phyloP scores from a whole-genome alignment of 78 protist genomes.

The Tieghemostelium lacteum region DNA sequence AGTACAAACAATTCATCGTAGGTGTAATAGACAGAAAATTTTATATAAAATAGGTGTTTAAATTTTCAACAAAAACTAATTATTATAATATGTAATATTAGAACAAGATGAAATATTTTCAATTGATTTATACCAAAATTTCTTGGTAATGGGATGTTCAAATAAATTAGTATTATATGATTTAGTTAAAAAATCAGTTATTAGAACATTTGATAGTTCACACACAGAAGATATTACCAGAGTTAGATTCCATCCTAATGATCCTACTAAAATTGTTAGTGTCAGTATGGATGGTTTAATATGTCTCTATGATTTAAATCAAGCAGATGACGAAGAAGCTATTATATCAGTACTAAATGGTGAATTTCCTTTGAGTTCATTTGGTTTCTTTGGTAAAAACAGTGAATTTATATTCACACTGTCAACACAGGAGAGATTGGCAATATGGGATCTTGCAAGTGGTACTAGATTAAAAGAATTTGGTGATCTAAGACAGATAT shows the following conservation, averaged over 20 bases:
- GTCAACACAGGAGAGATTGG: constrained; percentile 31
- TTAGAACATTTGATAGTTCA: constrained; percentile 7
- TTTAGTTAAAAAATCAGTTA: constrained; percentile 1
- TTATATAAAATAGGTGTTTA: not conserved
- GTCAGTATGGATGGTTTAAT: constrained; percentile 68
- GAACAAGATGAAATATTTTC: constrained; percentile 51
- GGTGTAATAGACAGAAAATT: not conserved
- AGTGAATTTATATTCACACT: constrained; percentile 11
- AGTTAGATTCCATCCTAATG: constrained; percentile 54
- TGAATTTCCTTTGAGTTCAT: constrained; percentile 16
- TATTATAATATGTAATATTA: not conserved
- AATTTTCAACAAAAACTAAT: not conserved
- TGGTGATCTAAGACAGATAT: constrained; percentile 31
- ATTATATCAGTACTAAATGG: constrained; percentile 37
- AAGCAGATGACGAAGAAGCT: constrained; percentile 49
- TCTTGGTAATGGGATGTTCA: constrained; percentile 36
- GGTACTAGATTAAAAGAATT: constrained; percentile 1
- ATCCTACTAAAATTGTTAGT: constrained; percentile 14
- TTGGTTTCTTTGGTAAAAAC: constrained; percentile 52
- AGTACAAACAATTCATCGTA: constrained; percentile 7
- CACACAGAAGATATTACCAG: constrained; percentile 67
- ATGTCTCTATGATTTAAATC: constrained; percentile 24
- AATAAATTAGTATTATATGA: not conserved
- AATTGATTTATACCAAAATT: constrained; percentile 25
- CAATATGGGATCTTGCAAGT: constrained; percentile 19